Conservation (phyloP, 768 basidiomycete genomes). For the Boletus edulis region DNA sequence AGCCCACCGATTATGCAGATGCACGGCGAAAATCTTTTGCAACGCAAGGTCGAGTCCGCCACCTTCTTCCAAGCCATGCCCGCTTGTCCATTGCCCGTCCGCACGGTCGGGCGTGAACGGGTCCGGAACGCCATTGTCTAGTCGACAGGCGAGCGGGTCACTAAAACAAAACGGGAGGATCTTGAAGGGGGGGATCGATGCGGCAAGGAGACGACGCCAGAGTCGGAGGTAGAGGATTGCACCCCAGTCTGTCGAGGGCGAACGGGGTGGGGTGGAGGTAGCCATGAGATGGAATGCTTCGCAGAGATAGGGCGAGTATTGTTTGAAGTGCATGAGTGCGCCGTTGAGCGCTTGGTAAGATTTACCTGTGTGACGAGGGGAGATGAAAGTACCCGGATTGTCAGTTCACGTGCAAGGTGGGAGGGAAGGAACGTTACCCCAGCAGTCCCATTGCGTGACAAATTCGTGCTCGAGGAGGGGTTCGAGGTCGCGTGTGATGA, state of each 20-base stretch:
- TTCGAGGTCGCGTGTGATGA: slow-evolving; percentile 81
- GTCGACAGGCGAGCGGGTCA: slow-evolving; percentile 84
- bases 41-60: slow-evolving; percentile 63
- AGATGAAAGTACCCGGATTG: background rate
- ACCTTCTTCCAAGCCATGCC: slow-evolving; percentile 52
- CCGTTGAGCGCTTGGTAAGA: slow-evolving; percentile 82
- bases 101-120: slow-evolving; percentile 66
- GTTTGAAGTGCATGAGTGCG: slow-evolving; percentile 89
- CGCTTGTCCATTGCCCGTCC: slow-evolving; percentile 59
- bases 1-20: slow-evolving; percentile 95
- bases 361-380: slow-evolving; percentile 48
- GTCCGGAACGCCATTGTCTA: slow-evolving; percentile 90
- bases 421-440: slow-evolving; percentile 51
- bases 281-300: slow-evolving; percentile 94
- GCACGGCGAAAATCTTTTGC: slow-evolving; percentile 78
- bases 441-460: slow-evolving; percentile 98
- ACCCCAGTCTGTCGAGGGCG: slow-evolving; percentile 92
- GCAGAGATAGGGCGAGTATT: slow-evolving; percentile 93
- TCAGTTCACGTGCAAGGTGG: slow-evolving; percentile 2
- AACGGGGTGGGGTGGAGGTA: slow-evolving; percentile 66
- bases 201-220: slow-evolving; percentile 78
- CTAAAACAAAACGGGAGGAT: slow-evolving; percentile 94
- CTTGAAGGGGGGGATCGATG: slow-evolving; percentile 79
- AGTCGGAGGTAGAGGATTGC: slow-evolving; percentile 87
- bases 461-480: slow-evolving; percentile 93